Evolutionary conservation across 31 red algal genomes (phyloP).

Genomic region (Porphyra umbilicalis): DNA sequence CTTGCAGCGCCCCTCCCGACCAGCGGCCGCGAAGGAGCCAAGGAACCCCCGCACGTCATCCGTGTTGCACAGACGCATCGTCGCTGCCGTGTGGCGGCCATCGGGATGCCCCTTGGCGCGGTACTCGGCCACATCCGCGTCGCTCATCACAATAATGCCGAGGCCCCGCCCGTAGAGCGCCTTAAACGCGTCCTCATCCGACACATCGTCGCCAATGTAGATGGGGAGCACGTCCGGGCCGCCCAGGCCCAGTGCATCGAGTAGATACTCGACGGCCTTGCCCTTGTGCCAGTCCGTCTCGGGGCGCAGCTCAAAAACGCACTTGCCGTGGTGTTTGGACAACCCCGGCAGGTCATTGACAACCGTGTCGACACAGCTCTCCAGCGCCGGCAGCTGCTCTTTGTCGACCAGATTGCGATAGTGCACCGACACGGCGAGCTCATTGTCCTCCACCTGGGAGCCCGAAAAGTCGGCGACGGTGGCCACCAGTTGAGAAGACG

Average conservation of each 20-base stretch:
- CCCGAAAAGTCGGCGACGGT: constrained; percentile 24
- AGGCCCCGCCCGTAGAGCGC: constrained; percentile 40
- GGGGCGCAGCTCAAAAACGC: constrained; percentile 86
- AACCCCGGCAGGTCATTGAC: constrained; percentile 28
- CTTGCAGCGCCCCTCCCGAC: not conserved
- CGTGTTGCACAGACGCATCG: constrained; percentile 9
- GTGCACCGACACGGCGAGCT: constrained; percentile 71
- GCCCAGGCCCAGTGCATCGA: constrained; percentile 41
- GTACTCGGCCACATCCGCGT: not conserved
- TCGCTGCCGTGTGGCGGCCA: constrained; percentile 12
- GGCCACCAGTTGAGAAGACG: constrained; percentile 7
- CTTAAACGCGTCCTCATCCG: constrained; percentile 84
- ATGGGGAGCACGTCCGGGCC: constrained; percentile 63
- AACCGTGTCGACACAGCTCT: constrained; percentile 30
- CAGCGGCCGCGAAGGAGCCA: constrained; percentile 1
- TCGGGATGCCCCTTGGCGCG: not conserved
- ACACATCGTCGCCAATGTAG: constrained; percentile 89
- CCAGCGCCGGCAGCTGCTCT: constrained; percentile 5
- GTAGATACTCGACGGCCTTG: constrained; percentile 69
- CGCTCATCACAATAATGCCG: constrained; percentile 50
- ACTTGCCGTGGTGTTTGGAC: constrained; percentile 58
- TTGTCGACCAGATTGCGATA: constrained; percentile 35
- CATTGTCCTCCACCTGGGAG: constrained; percentile 69
- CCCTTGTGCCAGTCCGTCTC: constrained; percentile 81
- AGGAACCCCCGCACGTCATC: constrained; percentile 19